These are phyloP conservation scores for Ulota crispa DNA, from an alignment of 225 moss, liverwort and hornwort genomes.

Conservation along the genomic window DNA sequence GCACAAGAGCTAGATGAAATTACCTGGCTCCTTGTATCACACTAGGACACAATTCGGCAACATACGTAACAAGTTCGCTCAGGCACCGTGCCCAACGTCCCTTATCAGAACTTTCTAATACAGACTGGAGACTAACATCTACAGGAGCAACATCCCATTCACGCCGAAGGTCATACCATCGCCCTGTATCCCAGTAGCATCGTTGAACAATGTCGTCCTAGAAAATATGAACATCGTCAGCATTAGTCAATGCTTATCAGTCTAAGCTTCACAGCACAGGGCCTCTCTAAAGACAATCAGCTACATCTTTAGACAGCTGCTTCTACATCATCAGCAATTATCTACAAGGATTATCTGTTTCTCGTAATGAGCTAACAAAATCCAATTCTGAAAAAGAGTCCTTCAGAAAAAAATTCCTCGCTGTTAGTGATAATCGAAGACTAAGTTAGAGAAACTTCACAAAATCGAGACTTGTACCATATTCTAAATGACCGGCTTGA, in stretches of 20 bases:
- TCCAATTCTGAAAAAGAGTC: neutral
- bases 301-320: neutral
- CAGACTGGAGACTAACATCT: constrained; percentile 82
- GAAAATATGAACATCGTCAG: constrained; percentile 27
- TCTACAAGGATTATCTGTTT: neutral
- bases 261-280: constrained; percentile 12
- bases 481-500: constrained; percentile 13
- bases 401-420: neutral
- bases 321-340: constrained; percentile 15
- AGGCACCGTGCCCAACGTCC: constrained; percentile 96
- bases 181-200: constrained; percentile 97
- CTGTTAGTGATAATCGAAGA: neutral
- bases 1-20: constrained; percentile 21
- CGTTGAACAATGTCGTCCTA: constrained; percentile 99
- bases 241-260: constrained; percentile 21
- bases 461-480: neutral
- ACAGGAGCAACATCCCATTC: constrained; percentile 94
- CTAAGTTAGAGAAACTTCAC: neutral
- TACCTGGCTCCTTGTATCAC: constrained; percentile 98
- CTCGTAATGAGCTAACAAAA: neutral
- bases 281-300: constrained; percentile 4
- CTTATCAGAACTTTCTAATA: constrained; percentile 89
- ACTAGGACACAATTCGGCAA: constrained; percentile 87
- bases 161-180: constrained; percentile 95
- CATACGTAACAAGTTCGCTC: constrained; percentile 94